Percentiles rank a stretch among this genome's conserved stretches.
Conservation (phyloP, 2,329 filamentous ascomycete genomes). For the Eutypella sp. region DNA sequence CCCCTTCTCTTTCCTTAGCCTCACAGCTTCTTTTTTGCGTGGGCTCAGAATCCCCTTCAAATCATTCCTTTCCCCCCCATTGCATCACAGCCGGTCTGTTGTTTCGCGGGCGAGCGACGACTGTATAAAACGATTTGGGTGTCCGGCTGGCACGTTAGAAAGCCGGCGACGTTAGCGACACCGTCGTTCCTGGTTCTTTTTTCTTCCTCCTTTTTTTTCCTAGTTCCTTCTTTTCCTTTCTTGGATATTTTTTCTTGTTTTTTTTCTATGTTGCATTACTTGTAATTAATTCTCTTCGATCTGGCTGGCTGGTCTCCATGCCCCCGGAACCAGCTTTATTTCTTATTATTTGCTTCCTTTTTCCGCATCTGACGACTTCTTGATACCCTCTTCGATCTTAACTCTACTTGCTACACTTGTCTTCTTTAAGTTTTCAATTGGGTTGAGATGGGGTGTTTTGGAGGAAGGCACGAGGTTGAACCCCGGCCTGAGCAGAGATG, state of each 20-base stretch:
- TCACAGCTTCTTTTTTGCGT: not conserved
- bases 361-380: constrained; percentile 9
- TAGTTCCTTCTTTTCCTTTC: not conserved
- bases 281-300: not conserved
- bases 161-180: not conserved
- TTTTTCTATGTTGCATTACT: not conserved
- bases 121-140: not conserved
- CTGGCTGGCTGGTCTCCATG: not conserved
- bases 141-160: not conserved
- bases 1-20: constrained; percentile 3
- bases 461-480: constrained; percentile 55
- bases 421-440: constrained; percentile 6
- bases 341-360: not conserved
- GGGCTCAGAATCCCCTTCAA: not conserved
- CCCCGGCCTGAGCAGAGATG: constrained; percentile 84
- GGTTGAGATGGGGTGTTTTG: constrained; percentile 61
- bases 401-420: constrained; percentile 7
- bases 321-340: not conserved
- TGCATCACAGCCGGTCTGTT: too few species aligned
- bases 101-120: not conserved
- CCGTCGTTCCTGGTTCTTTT: not conserved
- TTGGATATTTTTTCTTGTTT: not conserved
- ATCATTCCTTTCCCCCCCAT: not conserved
- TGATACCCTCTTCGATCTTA: constrained; percentile 15
- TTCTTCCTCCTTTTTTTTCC: not conserved